phyloP scores from a whole-genome alignment of 306 rosid genomes.

The Coriaria nepalensis region DNA sequence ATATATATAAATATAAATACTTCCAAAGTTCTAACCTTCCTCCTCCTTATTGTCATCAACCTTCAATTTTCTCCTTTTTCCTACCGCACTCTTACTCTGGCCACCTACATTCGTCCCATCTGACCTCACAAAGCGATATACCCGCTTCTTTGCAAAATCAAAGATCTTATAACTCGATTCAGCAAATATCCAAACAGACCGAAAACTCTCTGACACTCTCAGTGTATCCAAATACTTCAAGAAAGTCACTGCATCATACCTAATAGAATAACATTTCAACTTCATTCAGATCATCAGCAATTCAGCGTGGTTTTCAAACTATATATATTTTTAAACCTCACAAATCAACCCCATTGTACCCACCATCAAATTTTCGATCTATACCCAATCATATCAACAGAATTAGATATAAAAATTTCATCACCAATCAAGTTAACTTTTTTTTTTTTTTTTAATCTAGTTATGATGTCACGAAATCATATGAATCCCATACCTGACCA shows the following conservation, averaged over 20 bases:
- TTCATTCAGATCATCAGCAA: constrained; percentile 7
- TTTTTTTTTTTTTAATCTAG: too few species aligned
- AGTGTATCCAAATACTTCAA: constrained; percentile 93
- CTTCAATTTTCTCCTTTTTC: constrained; percentile 57
- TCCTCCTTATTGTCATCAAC: constrained; percentile 29
- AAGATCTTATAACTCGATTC: constrained; percentile 92
- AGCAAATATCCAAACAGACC: constrained; percentile 94
- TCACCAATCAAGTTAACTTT: too few species aligned
- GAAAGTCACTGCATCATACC: constrained; percentile 88
- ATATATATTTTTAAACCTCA: background rate
- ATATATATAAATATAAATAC: background rate
- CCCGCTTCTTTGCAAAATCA: constrained; percentile 85
- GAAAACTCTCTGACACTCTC: constrained; percentile 83
- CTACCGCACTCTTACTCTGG: constrained; percentile 30
- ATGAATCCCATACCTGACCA: constrained; percentile 39
- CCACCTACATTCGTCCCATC: constrained; percentile 42
- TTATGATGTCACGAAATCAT: background rate
- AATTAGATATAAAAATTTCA: too few species aligned
- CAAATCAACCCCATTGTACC: background rate
- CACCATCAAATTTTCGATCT: too few species aligned
- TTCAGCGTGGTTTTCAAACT: background rate
- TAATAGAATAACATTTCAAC: constrained; percentile 25
- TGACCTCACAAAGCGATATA: constrained; percentile 51
- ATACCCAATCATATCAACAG: too few species aligned
- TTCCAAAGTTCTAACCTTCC: constrained; percentile 34